Conservation (phyloP, 2,329 filamentous ascomycete species). For the Sphaerulina musiva region DNA sequence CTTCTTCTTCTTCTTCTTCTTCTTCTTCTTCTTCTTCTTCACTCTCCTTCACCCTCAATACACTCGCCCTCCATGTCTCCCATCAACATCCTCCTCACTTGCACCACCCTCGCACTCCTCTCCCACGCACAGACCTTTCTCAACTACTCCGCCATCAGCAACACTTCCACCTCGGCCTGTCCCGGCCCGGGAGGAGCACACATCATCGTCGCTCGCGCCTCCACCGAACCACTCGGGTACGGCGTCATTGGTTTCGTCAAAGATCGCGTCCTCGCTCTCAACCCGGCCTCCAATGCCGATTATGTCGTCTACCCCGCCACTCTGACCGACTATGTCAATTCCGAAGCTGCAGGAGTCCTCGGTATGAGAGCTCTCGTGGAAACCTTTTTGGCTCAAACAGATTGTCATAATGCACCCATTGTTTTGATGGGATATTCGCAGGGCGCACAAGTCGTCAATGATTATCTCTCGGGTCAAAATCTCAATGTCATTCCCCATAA, state of each 20-base stretch:
- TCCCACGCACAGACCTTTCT: not conserved
- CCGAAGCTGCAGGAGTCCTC: slow-evolving; percentile 16
- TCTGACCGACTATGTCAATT: slow-evolving; percentile 17
- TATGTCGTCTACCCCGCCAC: slow-evolving; percentile 19
- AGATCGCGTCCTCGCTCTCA: slow-evolving; percentile 11
- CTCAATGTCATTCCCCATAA: slow-evolving; percentile 15
- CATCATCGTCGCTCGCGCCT: slow-evolving; percentile 22
- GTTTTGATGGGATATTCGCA: slow-evolving; percentile 23
- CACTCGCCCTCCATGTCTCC: not conserved
- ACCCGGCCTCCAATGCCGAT: slow-evolving; percentile 16
- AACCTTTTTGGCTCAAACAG: slow-evolving; percentile 12
- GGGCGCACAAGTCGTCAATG: slow-evolving; percentile 20
- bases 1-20: not conserved
- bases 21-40: not conserved
- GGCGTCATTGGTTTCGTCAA: slow-evolving; percentile 18
- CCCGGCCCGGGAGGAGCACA: slow-evolving; percentile 14
- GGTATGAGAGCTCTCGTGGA: slow-evolving; percentile 14
- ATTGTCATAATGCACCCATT: slow-evolving; percentile 16
- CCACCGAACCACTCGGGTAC: slow-evolving; percentile 16
- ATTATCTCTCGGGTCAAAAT: slow-evolving; percentile 18
- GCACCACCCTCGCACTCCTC: not conserved
- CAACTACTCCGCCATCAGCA: slow-evolving; percentile 11
- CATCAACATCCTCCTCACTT: not conserved
- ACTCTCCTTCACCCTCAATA: not conserved
- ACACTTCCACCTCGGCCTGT: slow-evolving; percentile 15